Evolutionary conservation across 192 early-diverging fungal genomes (phyloP).

Genomic region (Backusella tarrabulga): DNA sequence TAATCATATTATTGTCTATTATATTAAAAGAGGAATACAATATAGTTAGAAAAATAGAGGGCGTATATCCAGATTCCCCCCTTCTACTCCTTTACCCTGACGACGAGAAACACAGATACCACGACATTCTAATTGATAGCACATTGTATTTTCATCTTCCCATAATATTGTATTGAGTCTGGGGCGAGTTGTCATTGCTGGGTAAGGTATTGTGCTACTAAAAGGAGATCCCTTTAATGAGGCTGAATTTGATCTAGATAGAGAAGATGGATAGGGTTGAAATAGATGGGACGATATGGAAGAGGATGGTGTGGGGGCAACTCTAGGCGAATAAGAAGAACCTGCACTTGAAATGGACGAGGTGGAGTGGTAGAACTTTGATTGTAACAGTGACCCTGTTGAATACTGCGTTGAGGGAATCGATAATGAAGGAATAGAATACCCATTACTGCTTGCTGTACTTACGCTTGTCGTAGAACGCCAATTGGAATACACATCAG

Average conservation of each 20-base stretch:
- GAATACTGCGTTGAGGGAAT: background rate
- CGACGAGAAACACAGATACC: constrained; percentile 75
- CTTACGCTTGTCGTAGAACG: background rate
- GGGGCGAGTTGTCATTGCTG: constrained; percentile 16
- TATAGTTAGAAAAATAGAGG: background rate
- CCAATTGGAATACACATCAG: background rate
- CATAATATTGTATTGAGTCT: constrained; percentile 72
- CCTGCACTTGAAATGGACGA: background rate
- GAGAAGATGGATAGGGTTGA: constrained; percentile 6
- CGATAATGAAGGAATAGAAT: background rate
- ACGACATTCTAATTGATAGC: constrained; percentile 75
- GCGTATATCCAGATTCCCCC: background rate
- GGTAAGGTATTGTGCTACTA: background rate
- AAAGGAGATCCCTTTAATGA: background rate
- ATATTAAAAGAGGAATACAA: background rate
- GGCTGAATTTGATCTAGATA: background rate
- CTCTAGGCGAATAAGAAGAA: background rate
- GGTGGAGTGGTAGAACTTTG: background rate
- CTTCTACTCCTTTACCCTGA: constrained; percentile 36
- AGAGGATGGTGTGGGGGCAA: background rate
- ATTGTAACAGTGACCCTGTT: background rate
- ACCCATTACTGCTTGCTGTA: background rate
- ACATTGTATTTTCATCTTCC: constrained; percentile 78
- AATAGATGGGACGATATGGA: background rate
- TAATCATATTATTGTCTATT: constrained; percentile 80